phyloP scores from a whole-genome alignment of 2,329 filamentous ascomycete species.

The Aspergillus fijiensis region DNA sequence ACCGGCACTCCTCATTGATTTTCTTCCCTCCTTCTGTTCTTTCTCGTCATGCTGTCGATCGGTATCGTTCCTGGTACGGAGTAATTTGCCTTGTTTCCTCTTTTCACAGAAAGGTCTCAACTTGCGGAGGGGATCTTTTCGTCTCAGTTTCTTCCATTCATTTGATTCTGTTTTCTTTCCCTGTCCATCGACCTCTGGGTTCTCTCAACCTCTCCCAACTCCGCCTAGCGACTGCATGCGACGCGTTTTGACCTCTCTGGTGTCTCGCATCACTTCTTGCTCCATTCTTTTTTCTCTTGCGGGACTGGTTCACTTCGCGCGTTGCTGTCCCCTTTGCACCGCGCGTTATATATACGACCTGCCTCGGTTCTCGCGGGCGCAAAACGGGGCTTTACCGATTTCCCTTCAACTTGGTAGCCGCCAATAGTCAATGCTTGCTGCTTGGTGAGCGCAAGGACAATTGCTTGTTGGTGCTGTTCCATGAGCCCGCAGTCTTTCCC shows the following conservation, averaged over 20 bases:
- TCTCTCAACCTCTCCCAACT: background rate
- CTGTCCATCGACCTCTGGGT: background rate
- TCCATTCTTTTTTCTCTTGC: background rate
- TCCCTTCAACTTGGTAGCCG: background rate
- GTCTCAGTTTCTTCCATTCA: background rate
- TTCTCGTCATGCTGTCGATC: background rate
- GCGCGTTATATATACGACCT: background rate
- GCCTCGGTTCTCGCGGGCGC: background rate
- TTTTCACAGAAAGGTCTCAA: background rate
- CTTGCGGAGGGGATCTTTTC: background rate
- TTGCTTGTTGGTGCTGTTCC: slow-evolving; percentile 17
- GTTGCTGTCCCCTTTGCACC: background rate
- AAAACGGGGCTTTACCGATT: background rate
- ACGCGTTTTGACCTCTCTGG: slow-evolving; percentile 12
- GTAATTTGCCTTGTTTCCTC: background rate
- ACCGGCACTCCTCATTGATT: background rate
- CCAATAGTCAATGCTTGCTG: background rate
- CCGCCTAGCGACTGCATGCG: slow-evolving; percentile 8
- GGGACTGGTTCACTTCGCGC: slow-evolving; percentile 1
- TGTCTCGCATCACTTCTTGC: background rate
- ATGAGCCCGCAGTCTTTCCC: slow-evolving; percentile 6
- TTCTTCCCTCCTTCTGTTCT: background rate
- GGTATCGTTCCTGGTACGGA: background rate
- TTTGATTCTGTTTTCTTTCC: background rate
- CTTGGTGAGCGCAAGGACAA: background rate